Base-by-base conservation (phyloP, 306 rosid genomes). In the Trifolium repens region DNA sequence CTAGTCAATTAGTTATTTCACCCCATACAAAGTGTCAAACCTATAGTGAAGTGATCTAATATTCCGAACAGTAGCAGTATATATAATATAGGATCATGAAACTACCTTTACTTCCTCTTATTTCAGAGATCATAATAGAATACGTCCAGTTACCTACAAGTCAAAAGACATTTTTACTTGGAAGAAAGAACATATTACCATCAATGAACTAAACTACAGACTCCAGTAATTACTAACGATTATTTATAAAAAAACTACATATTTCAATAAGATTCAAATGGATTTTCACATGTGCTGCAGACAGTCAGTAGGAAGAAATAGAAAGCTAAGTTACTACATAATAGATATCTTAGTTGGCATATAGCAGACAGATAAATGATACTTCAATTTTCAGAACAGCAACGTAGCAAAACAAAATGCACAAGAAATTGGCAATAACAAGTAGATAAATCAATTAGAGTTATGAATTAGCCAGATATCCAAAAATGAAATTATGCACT, bases 131-230 rank as follows among this genome's bases (percentile, higher is more conserved):
- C 99, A 90, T 90, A 86, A 81, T 88, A 94, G 97, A 86, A 94
- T 88, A 96, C 97, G 90, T 77, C 99, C 91, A 89, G 97, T 79
- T 87, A 94, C 98, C 98, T 94, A 94, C 98, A 94, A 90, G 92
- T 87, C 93, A 96, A 89, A 96, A 92, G 93, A 91, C 83, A 90
- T 90, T 86, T 92, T 92, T 92, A 96, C 92, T 96, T 92, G 98
- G 97, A 96, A 96, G 93, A 77, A 90, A 84, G 92, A 88, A 86
- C 90, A 92, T 86, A 78, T 88, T 82, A 83, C 96, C 84, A 83
- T 88, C 84, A 89, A 89, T 84, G 89, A 84, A 85, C 92, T 89
- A 83, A 79, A 82, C 87, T 73, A 87, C 58, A 81, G 85, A 85
- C 88, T 81, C 96, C 80, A 81, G 47, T 55, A 71, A 65, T 59